phyloP scores from a whole-genome alignment of 148 eudicot genomes.

The Rhododendron molle region DNA sequence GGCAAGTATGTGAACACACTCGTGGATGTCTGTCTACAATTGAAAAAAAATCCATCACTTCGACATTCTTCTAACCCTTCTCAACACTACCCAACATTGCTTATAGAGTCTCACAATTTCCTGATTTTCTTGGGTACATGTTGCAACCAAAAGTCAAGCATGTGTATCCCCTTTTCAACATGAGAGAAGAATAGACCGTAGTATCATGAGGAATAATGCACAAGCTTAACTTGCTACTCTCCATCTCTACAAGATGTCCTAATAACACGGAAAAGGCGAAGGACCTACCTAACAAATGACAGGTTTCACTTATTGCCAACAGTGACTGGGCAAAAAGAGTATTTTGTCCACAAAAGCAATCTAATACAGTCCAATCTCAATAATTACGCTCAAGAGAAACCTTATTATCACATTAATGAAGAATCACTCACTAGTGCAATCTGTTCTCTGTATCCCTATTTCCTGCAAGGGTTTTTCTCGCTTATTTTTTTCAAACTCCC shows the following conservation, averaged over 20 bases:
- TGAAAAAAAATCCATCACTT: not conserved
- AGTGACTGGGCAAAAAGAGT: not conserved
- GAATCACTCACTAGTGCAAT: not conserved
- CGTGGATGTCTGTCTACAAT: not conserved
- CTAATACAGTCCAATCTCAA: not conserved
- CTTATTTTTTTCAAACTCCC: not conserved
- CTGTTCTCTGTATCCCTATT: not conserved
- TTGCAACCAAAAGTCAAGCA: not conserved
- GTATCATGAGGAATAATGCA: not conserved
- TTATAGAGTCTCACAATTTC: not conserved
- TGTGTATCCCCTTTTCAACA: not conserved
- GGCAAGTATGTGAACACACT: not conserved
- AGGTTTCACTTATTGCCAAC: not conserved
- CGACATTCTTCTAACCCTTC: not conserved
- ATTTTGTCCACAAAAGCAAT: not conserved
- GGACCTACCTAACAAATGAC: not conserved
- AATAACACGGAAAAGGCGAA: not conserved
- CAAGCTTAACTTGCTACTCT: not conserved
- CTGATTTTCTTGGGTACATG: not conserved
- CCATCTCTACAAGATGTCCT: not conserved
- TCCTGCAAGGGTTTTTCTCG: not conserved
- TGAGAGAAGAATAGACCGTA: not conserved
- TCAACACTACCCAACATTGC: not conserved
- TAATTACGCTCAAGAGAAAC: not conserved
- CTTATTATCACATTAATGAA: not conserved